Percentiles rank a stretch among this genome's conserved stretches.
phyloP scores from a whole-genome alignment of 306 rosid species.

The Canavalia ensiformis region DNA sequence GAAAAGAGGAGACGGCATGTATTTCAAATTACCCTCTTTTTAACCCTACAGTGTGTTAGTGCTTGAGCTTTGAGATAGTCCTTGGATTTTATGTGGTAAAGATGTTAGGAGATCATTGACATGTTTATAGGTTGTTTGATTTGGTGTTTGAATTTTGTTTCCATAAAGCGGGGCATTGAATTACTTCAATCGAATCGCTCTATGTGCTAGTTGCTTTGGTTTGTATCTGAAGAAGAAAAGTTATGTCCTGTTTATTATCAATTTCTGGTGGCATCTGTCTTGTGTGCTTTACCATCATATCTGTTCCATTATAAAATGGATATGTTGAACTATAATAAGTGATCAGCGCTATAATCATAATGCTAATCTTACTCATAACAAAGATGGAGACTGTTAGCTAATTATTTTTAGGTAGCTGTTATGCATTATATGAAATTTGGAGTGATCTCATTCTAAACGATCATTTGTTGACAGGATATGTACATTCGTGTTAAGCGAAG shows the following conservation, averaged over 20 bases:
- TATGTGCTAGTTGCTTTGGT: constrained; percentile 6
- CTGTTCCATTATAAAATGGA: not conserved
- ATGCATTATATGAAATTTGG: constrained; percentile 11
- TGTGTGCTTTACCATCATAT: constrained; percentile 23
- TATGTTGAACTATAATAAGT: not conserved
- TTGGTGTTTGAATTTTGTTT: constrained; percentile 19
- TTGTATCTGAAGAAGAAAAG: constrained; percentile 2
- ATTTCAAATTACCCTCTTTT: not conserved
- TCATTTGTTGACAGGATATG: constrained; percentile 68
- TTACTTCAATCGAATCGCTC: constrained; percentile 1
- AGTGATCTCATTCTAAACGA: constrained; percentile 25
- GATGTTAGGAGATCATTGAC: not conserved
- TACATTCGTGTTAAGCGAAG: constrained; percentile 85
- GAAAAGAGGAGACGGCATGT: not conserved
- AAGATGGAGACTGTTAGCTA: not conserved
- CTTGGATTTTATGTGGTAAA: not conserved
- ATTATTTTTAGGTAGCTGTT: constrained; percentile 25
- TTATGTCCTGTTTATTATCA: not conserved
- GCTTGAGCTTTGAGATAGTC: not conserved
- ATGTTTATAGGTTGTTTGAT: constrained; percentile 25
- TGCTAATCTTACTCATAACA: constrained; percentile 28
- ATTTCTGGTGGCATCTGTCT: constrained; percentile 10
- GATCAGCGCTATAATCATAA: not conserved
- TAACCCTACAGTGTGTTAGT: not conserved
- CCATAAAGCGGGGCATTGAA: not conserved